These are phyloP conservation scores for Suillus cothurnatus DNA, from an alignment of 768 basidiomycete species.

Conservation along the genomic window DNA sequence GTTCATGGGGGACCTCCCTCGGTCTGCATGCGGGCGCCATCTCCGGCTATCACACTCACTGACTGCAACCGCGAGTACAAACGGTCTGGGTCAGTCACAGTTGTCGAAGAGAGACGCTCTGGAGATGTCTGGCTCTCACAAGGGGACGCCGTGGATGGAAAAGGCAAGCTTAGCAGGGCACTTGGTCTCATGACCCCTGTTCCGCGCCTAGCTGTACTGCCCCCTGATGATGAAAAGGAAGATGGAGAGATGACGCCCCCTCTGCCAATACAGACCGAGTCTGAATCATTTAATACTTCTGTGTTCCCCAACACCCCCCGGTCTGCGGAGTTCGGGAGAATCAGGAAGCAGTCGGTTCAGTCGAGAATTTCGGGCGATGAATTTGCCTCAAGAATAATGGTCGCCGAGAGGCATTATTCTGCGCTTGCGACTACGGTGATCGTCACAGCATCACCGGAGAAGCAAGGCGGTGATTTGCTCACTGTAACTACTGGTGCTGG, in stretches of 20 bases:
- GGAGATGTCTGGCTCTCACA: conserved; percentile 76
- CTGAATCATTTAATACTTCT: conserved; percentile 42
- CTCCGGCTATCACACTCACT: conserved; percentile 40
- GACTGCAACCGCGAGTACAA: conserved; percentile 47
- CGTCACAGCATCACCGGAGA: conserved; percentile 51
- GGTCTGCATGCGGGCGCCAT: conserved; percentile 44
- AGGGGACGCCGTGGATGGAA: conserved; percentile 72
- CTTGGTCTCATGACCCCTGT: conserved; percentile 62
- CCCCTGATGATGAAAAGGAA: conserved; percentile 45
- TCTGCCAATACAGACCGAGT: conserved; percentile 59
- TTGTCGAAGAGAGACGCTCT: conserved; percentile 70
- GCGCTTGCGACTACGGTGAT: conserved; percentile 66
- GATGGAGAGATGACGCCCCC: conserved; percentile 54
- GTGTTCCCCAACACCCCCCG: conserved; percentile 53
- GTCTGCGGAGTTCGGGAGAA: conserved; percentile 58
- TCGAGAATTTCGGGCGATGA: conserved; percentile 55
- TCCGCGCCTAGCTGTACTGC: conserved; percentile 71
- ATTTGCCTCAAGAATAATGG: conserved; percentile 60
- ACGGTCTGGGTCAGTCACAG: conserved; percentile 61
- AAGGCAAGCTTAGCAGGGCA: conserved; percentile 60
- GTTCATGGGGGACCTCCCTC: conserved; percentile 44
- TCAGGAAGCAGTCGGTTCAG: conserved; percentile 54
- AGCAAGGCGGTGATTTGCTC: conserved; percentile 21
- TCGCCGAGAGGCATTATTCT: conserved; percentile 75
- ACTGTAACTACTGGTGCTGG: conserved; percentile 37